A percentile compares a stretch with the other conserved stretches of the same genome.
Evolutionary conservation across 306 rosid species (phyloP).

Genomic region (Arachis stenosperma): DNA sequence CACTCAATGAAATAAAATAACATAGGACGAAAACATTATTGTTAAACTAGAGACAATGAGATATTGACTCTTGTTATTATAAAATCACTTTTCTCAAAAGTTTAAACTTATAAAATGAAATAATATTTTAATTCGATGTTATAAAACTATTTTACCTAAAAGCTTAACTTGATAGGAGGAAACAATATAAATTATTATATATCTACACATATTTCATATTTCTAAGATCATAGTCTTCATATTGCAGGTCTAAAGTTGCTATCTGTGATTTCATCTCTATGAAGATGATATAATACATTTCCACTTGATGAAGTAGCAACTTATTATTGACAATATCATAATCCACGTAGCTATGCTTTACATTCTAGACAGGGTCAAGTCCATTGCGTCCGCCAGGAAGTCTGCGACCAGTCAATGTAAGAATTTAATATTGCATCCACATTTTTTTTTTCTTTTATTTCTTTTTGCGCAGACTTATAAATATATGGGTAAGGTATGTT

Average conservation of each 20-base stretch:
- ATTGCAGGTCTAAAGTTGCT: constrained; percentile 24
- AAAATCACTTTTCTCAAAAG: too few species aligned
- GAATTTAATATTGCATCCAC: too few species aligned
- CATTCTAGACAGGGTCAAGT: constrained; percentile 57
- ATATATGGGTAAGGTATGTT: too few species aligned
- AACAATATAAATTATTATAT: too few species aligned
- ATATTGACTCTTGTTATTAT: constrained; percentile 48
- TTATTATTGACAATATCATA: constrained; percentile 3
- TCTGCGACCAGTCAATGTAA: constrained; percentile 47
- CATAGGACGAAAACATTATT: neutral
- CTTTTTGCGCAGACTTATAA: too few species aligned
- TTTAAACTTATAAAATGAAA: too few species aligned
- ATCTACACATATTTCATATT: constrained; percentile 35
- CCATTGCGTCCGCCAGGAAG: constrained; percentile 76
- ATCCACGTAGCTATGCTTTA: constrained; percentile 44
- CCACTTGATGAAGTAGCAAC: constrained; percentile 17
- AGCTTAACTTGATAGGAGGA: too few species aligned
- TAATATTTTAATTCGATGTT: too few species aligned
- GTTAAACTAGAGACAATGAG: constrained; percentile 67
- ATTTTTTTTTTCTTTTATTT: too few species aligned
- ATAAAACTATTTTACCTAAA: too few species aligned
- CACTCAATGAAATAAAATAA: neutral
- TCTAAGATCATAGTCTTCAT: constrained; percentile 13
- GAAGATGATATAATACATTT: constrained; percentile 21
- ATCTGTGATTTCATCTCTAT: neutral